A percentile compares a stretch with the other conserved stretches of the same genome.
Evolutionary conservation across 805 yeast species (phyloP).

Genomic region (Pichia nakasei): DNA sequence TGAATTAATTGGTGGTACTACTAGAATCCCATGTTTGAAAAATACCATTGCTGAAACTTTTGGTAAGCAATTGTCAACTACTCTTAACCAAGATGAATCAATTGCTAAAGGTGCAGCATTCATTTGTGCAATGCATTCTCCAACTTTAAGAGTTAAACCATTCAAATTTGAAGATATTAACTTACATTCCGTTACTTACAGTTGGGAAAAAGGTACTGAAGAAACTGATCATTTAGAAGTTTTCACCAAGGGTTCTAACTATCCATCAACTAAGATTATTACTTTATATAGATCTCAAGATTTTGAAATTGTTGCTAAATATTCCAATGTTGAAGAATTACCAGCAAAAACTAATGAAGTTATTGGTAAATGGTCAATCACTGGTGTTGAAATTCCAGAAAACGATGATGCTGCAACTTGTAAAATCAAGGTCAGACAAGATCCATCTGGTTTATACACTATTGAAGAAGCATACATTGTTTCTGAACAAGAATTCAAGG

Average conservation of each 20-base stretch:
- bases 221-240: slow-evolving; percentile 91
- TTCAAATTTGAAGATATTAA: slow-evolving; percentile 96
- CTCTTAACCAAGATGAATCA: slow-evolving; percentile 98
- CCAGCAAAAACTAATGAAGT: slow-evolving; percentile 58
- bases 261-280: slow-evolving; percentile 93
- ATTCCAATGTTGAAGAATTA: slow-evolving; percentile 64
- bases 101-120: slow-evolving; percentile 99
- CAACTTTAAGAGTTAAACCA: slow-evolving; percentile 96
- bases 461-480: slow-evolving; percentile 93
- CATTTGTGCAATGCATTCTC: slow-evolving; percentile 98
- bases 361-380: slow-evolving; percentile 78
- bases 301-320: slow-evolving; percentile 77
- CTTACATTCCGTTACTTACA: slow-evolving; percentile 86
- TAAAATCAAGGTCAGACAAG: slow-evolving; percentile 92
- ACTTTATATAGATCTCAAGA: slow-evolving; percentile 88
- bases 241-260: slow-evolving; percentile 86
- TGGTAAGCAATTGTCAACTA: slow-evolving; percentile 80
- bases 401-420: slow-evolving; percentile 75
- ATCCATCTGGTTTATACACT: slow-evolving; percentile 91
- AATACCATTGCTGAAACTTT: slow-evolving; percentile 70
- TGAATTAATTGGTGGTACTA: slow-evolving; percentile 96
- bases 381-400: slow-evolving; percentile 74
- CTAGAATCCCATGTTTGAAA: slow-evolving; percentile 94
- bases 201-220: slow-evolving; percentile 90
- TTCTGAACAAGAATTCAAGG: slow-evolving; percentile 84